phyloP scores from a whole-genome alignment of 257 asterid genomes.

The Nicotiana benthamiana region DNA sequence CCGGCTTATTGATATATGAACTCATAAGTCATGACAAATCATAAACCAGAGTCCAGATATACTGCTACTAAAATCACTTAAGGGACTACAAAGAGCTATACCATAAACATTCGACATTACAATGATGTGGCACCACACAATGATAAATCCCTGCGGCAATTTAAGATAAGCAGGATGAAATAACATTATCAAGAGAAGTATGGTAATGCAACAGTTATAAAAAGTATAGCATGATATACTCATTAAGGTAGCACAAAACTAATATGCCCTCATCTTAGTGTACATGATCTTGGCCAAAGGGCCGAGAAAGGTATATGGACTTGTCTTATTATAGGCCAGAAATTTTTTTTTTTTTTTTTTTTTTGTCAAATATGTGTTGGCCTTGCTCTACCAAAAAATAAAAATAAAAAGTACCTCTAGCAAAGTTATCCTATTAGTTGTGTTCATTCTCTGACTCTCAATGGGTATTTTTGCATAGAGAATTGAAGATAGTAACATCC shows the following conservation, averaged over 20 bases:
- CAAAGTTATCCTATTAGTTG: too few species aligned
- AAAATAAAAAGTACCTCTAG: too few species aligned
- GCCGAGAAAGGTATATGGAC: not conserved
- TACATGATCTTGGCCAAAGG: not conserved
- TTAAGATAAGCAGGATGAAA: not conserved
- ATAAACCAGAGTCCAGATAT: not conserved
- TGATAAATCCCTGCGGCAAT: conserved; percentile 74
- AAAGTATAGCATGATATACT: not conserved
- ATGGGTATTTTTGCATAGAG: too few species aligned
- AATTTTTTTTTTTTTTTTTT: too few species aligned
- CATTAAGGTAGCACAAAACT: not conserved
- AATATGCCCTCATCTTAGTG: too few species aligned
- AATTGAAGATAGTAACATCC: too few species aligned
- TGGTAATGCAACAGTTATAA: not conserved
- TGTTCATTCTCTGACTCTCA: too few species aligned
- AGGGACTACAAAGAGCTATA: too few species aligned
- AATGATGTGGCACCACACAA: conserved; percentile 29
- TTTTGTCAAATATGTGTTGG: too few species aligned
- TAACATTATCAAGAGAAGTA: not conserved
- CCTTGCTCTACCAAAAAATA: too few species aligned
- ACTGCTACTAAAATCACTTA: not conserved
- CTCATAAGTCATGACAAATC: not conserved
- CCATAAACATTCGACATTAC: not conserved
- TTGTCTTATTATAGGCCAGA: not conserved
- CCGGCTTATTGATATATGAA: not conserved